Conservation (phyloP, 1,284 basidiomycete species). For the Neolentinus lepideus region DNA sequence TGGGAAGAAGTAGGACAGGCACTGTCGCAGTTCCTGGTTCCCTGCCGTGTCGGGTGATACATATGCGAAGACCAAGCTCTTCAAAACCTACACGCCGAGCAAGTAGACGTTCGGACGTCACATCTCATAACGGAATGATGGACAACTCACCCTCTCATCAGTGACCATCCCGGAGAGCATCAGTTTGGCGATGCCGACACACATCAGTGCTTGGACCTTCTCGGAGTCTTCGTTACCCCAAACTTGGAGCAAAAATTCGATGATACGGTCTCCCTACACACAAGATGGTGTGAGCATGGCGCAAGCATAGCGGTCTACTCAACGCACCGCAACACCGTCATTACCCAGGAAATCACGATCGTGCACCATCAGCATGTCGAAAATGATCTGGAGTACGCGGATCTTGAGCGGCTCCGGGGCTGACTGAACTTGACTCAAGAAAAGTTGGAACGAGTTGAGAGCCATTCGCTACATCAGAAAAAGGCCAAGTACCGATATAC, state of each 20-base stretch:
- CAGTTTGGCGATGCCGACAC: conserved; percentile 85
- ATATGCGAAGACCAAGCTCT: conserved; percentile 77
- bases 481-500: no score
- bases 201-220: conserved; percentile 75
- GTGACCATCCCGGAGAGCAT: conserved; percentile 80
- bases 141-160: conserved; percentile 62
- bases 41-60: conserved; percentile 82
- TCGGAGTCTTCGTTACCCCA: conserved; percentile 72
- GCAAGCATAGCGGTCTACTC: neutral
- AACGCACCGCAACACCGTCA: conserved; percentile 42
- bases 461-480: conserved; percentile 67
- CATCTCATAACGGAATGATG: neutral
- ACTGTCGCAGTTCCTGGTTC: conserved; percentile 88
- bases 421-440: conserved; percentile 78
- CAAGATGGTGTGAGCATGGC: neutral
- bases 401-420: conserved; percentile 75
- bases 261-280: conserved; percentile 56
- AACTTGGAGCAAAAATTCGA: conserved; percentile 71
- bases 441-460: conserved; percentile 84
- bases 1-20: conserved; percentile 94
- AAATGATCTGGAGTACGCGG: conserved; percentile 81
- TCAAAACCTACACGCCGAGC: conserved; percentile 53
- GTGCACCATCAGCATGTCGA: conserved; percentile 90
- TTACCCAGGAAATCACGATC: conserved; percentile 69
- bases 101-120: neutral